A percentile compares a stretch with the other conserved stretches of the same genome.
These are phyloP conservation scores for Blastobotrys aristatus DNA, from an alignment of 1,139 yeast genomes.

Conservation along the genomic window DNA sequence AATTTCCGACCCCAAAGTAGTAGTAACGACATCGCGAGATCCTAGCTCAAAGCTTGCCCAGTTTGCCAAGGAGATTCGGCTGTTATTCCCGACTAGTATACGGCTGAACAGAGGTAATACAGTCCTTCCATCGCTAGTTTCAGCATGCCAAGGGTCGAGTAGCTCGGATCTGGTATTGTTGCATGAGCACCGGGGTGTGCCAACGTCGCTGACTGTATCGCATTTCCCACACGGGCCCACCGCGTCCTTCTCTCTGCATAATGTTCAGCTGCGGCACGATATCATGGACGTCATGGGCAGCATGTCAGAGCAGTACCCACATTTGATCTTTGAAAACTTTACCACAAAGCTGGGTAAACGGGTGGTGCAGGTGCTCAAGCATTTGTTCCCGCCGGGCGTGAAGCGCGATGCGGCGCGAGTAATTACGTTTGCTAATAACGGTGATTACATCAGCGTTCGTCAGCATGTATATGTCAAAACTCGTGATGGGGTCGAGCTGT, in stretches of 20 bases:
- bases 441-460: conserved; percentile 88
- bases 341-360: conserved; percentile 79
- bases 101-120: conserved; percentile 92
- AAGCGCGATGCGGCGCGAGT: conserved; percentile 85
- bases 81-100: conserved; percentile 84
- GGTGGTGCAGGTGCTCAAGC: conserved; percentile 74
- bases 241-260: conserved; percentile 88
- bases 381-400: conserved; percentile 95
- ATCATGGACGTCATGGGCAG: conserved; percentile 71
- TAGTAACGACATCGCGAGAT: conserved; percentile 90
- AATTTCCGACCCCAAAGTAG: conserved; percentile 82
- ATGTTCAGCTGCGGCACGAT: conserved; percentile 92
- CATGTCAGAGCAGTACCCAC: conserved; percentile 89
- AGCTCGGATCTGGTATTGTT: conserved; percentile 79
- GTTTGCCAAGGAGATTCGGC: conserved; percentile 86
- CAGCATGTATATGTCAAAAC: conserved; percentile 93
- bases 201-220: conserved; percentile 84
- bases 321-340: conserved; percentile 87
- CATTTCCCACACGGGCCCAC: conserved; percentile 99
- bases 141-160: conserved; percentile 71
- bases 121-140: conserved; percentile 76
- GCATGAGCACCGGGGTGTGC: conserved; percentile 98
- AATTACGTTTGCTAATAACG: conserved; percentile 82
- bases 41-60: conserved; percentile 83
- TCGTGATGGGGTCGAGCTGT: conserved; percentile 78